These are phyloP conservation scores for Monosporascus sp. DNA, from an alignment of 2,329 filamentous ascomycete species.

Conservation along the genomic window DNA sequence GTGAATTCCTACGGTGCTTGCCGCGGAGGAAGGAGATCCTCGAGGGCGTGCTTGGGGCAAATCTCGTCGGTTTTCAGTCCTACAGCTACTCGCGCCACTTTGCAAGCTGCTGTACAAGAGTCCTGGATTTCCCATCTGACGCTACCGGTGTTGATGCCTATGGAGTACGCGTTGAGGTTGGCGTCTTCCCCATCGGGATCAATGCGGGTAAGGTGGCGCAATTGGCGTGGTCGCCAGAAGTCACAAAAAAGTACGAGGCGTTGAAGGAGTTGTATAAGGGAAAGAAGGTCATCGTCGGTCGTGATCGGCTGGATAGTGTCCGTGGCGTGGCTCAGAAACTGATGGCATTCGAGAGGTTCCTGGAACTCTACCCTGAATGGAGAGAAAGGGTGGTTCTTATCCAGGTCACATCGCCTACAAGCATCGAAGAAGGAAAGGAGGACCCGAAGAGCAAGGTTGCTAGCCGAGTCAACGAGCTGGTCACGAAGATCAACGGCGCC, in stretches of 20 bases:
- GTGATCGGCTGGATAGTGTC: conserved; percentile 89
- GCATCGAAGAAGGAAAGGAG: conserved; percentile 71
- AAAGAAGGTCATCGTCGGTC: conserved; percentile 91
- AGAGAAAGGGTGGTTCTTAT: conserved; percentile 87
- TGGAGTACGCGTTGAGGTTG: conserved; percentile 81
- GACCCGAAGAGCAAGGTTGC: conserved; percentile 75
- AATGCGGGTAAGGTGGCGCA: conserved; percentile 76
- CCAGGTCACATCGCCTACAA: conserved; percentile 87
- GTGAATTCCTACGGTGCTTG: conserved; percentile 87
- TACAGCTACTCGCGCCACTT: conserved; percentile 95
- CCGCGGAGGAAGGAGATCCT: conserved; percentile 85
- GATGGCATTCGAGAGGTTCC: conserved; percentile 87
- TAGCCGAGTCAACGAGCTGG: conserved; percentile 83
- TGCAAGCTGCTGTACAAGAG: conserved; percentile 84
- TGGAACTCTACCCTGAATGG: conserved; percentile 89
- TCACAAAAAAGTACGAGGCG: conserved; percentile 66
- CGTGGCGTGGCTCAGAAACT: conserved; percentile 94
- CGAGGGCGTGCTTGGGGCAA: conserved; percentile 83
- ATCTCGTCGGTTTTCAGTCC: conserved; percentile 92
- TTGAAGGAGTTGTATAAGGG: conserved; percentile 76
- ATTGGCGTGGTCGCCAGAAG: conserved; percentile 65
- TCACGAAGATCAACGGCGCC: conserved; percentile 84
- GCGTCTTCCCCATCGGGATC: conserved; percentile 92
- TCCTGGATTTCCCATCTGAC: conserved; percentile 86
- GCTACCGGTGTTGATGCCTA: conserved; percentile 82